Base-by-base conservation (phyloP, 2,329 filamentous ascomycete genomes). In the Colletotrichum sp. region DNA sequence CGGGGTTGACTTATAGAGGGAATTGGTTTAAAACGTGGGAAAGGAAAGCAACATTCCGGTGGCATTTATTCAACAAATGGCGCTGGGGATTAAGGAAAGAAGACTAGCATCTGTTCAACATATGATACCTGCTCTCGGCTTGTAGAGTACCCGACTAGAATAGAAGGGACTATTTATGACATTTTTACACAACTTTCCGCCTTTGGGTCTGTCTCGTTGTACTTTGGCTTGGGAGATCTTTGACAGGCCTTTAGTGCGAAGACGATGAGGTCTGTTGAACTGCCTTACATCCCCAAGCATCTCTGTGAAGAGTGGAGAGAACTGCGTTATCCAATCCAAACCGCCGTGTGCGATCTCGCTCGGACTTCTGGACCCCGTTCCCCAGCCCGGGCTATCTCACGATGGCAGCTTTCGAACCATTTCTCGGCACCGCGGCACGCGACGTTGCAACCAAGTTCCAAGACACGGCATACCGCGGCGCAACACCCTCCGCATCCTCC, bases 61-160 rank as follows among this genome's bases (percentile, higher is more conserved):
- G 70, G 21, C 76, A 77, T 78, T 77, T 72, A 69, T 78, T 78
- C 76, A 78, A 78, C 76, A 77, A 78, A 78, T 77, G 75, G 77
- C 77, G 77, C 77, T 77, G 75, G 70, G 75, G 69, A 67, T 36
- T 30, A 67, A 38, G 71, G 71, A 61, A 75, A 73, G 56, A 73
- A 70, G 67, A 66, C 60, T 60, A 71, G 70, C 66, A 76, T 78
- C 72, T 77, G 76, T 78, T 78, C 75, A 77, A 78, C 75, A 77
- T 60, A 76, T 77, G 75, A 77, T 76, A 78, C 72, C 72, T 78
- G 34, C 64, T 75, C 36, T 77, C 70, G 61, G 66, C 38, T 73
- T 64, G 48, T 72, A 72, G 55, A 62, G 48, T 30, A 72, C 67
- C 48, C 38, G 38, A 52, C 32, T 36, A 56, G 52, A 56, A 67